A percentile compares a stretch with the other conserved stretches of the same genome.
These are phyloP conservation scores for Melanogaster broomeanus DNA, from an alignment of 768 basidiomycete genomes.

Conservation along the genomic window DNA sequence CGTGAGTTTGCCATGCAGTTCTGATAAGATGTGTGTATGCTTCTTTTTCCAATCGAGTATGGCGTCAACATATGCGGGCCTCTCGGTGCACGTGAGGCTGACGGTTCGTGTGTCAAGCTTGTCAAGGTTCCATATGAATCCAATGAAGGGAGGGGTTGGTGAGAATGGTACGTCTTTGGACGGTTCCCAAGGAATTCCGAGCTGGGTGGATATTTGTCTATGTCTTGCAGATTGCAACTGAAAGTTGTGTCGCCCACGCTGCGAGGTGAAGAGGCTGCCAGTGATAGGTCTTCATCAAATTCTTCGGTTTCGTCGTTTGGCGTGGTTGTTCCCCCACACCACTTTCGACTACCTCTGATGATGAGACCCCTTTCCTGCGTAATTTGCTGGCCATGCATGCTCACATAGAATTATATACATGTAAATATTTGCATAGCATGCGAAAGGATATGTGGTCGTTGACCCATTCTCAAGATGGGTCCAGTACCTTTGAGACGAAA, in stretches of 20 bases:
- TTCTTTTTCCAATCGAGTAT: conserved; percentile 26
- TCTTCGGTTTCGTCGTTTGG: conserved; percentile 24
- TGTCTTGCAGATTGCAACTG: too few species aligned
- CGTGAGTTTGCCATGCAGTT: conserved; percentile 41
- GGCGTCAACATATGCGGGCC: conserved; percentile 28
- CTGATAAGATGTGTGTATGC: conserved; percentile 29
- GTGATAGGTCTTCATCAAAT: conserved; percentile 34
- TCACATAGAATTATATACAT: conserved; percentile 12
- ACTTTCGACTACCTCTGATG: conserved; percentile 27
- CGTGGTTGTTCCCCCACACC: conserved; percentile 26
- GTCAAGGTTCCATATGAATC: conserved; percentile 37
- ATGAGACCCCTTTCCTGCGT: conserved; percentile 26
- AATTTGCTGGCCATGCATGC: background rate
- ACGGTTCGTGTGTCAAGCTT: conserved; percentile 22
- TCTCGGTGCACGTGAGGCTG: conserved; percentile 23
- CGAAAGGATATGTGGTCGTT: conserved; percentile 29
- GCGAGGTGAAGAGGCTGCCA: conserved; percentile 20
- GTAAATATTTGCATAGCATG: too few species aligned
- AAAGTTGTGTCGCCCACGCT: too few species aligned
- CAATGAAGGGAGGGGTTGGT: conserved; percentile 21
- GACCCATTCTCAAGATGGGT: conserved; percentile 24
- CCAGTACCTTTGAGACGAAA: conserved; percentile 17
- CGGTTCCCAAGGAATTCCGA: conserved; percentile 39
- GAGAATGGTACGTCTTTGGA: conserved; percentile 30
- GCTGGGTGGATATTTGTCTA: too few species aligned